Evolutionary conservation across 116 monocot species (phyloP).

Genomic region (Iris pallida): DNA sequence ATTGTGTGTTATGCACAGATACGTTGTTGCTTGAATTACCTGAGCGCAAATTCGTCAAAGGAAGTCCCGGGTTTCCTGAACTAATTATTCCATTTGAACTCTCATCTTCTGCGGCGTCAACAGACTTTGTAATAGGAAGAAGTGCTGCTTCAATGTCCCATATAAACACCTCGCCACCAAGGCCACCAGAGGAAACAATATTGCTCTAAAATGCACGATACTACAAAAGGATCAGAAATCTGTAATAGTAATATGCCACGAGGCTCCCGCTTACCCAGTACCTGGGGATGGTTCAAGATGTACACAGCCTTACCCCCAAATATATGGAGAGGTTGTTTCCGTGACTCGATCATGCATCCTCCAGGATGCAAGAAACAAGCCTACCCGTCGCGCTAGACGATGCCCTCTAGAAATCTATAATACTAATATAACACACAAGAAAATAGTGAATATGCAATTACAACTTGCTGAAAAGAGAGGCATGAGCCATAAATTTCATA

Average conservation of each 20-base stretch:
- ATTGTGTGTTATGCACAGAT: constrained; percentile 41
- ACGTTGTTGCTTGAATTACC: constrained; percentile 55
- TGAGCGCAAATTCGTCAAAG: constrained; percentile 53
- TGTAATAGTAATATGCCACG: background rate
- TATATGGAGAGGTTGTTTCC: background rate
- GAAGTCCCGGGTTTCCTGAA: constrained; percentile 56
- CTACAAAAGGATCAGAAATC: constrained; percentile 32
- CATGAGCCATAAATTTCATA: too few species aligned
- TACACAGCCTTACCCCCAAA: background rate
- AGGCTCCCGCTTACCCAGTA: too few species aligned
- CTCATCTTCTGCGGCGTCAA: constrained; percentile 67
- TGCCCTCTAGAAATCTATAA: too few species aligned
- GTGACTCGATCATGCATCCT: too few species aligned
- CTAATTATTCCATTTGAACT: constrained; percentile 49
- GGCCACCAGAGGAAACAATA: constrained; percentile 92
- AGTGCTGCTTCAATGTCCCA: constrained; percentile 96
- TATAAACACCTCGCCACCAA: constrained; percentile 97
- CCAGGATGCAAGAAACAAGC: too few species aligned
- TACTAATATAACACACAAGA: too few species aligned
- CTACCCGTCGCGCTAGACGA: too few species aligned
- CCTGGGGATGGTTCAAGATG: background rate
- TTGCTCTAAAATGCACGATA: constrained; percentile 68
- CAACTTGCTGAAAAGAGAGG: too few species aligned
- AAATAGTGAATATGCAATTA: too few species aligned
- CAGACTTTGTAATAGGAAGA: constrained; percentile 61